Evolutionary conservation across 176 grass and related monocot genomes (phyloP).

Genomic region (Calamus simplicifolius): DNA sequence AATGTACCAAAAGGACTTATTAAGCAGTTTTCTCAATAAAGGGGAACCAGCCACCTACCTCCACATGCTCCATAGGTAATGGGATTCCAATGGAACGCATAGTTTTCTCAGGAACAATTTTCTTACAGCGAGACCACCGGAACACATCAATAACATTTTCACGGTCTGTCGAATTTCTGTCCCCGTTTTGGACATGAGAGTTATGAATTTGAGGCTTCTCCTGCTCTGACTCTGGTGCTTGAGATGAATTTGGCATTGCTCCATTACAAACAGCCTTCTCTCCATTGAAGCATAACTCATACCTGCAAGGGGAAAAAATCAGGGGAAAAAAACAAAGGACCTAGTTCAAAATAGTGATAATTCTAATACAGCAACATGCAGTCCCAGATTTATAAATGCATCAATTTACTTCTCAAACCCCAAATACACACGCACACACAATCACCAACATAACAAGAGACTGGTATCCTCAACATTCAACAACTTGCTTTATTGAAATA

Average conservation of each 20-base stretch:
- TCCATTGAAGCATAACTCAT: constrained; percentile 75
- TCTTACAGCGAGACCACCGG: constrained; percentile 85
- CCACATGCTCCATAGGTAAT: constrained; percentile 63
- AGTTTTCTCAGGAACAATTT: constrained; percentile 50
- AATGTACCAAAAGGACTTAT: no score
- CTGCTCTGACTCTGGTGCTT: constrained; percentile 23
- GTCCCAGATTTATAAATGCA: no score
- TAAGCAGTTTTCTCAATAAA: neutral
- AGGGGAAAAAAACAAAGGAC: neutral
- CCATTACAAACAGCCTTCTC: constrained; percentile 45
- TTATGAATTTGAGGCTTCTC: constrained; percentile 55
- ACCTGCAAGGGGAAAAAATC: constrained; percentile 34
- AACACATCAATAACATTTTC: constrained; percentile 58
- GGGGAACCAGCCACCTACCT: constrained; percentile 29
- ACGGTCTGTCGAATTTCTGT: constrained; percentile 33
- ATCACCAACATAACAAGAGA: no score
- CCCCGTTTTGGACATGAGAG: constrained; percentile 65
- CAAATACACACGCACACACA: no score
- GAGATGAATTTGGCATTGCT: constrained; percentile 28
- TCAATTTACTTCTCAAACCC: no score
- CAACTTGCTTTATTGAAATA: no score
- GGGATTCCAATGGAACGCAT: constrained; percentile 69
- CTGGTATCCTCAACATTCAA: no score
- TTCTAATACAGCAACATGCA: no score
- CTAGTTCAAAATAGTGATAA: no score